phyloP scores from a whole-genome alignment of 768 basidiomycete genomes.

The Baorangia bicolor region DNA sequence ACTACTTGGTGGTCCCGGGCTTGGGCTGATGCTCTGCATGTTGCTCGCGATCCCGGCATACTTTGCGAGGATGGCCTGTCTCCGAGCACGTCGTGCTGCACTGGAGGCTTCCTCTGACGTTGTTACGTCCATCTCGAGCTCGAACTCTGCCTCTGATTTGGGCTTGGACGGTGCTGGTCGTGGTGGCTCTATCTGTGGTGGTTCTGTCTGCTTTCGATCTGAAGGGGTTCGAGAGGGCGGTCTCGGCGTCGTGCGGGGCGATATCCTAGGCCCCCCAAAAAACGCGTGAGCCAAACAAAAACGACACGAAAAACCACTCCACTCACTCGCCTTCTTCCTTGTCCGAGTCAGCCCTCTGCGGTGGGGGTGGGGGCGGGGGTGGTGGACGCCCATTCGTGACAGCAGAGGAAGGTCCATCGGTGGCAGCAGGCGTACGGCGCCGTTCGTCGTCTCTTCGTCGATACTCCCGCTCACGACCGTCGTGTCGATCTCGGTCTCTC shows the following conservation, averaged over 20 bases:
- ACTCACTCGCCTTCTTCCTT: constrained; percentile 96
- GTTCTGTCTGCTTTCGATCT: constrained; percentile 11
- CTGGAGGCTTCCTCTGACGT: constrained; percentile 60
- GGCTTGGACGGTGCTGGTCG: constrained; percentile 13
- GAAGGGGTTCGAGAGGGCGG: constrained; percentile 28
- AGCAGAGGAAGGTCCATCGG: constrained; percentile 8
- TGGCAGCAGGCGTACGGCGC: constrained; percentile 17
- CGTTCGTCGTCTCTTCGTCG: constrained; percentile 34
- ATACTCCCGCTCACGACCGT: constrained; percentile 27
- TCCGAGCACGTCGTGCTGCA: constrained; percentile 64
- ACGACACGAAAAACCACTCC: not conserved
- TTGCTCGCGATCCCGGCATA: constrained; percentile 51
- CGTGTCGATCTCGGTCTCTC: constrained; percentile 31
- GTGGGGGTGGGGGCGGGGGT: constrained; percentile 1
- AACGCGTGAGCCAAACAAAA: constrained; percentile 11
- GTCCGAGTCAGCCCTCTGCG: constrained; percentile 49
- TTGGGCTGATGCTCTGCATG: constrained; percentile 48
- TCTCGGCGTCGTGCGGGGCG: constrained; percentile 46
- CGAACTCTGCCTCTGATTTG: constrained; percentile 40
- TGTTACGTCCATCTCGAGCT: constrained; percentile 54
- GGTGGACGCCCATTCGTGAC: constrained; percentile 23
- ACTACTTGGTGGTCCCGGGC: constrained; percentile 67
- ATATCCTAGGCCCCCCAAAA: constrained; percentile 68
- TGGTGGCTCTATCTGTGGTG: constrained; percentile 20
- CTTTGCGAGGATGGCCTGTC: constrained; percentile 80